Evolutionary conservation across 192 early-diverging fungal genomes (phyloP).

Genomic region (Chytriomyces hyalinus): DNA sequence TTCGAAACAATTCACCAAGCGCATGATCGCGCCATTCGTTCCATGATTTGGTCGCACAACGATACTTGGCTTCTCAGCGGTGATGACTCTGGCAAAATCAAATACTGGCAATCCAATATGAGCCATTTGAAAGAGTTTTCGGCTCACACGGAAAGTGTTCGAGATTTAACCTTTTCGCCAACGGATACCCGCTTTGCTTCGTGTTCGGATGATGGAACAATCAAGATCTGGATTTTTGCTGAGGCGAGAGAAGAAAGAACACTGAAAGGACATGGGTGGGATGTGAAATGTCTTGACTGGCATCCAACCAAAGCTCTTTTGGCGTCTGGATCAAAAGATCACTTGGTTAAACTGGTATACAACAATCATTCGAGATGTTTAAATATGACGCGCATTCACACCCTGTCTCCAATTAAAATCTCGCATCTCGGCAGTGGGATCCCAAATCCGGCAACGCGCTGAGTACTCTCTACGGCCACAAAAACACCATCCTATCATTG

Average conservation of each 20-base stretch:
- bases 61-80: slow-evolving; percentile 94
- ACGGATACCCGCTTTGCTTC: slow-evolving; percentile 92
- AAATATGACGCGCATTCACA: neutral
- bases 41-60: slow-evolving; percentile 96
- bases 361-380: neutral
- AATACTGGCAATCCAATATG: slow-evolving; percentile 98
- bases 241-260: slow-evolving; percentile 78
- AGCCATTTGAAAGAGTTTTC: slow-evolving; percentile 87
- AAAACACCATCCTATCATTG: slow-evolving; percentile 86
- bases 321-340: slow-evolving; percentile 94
- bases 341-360: slow-evolving; percentile 77
- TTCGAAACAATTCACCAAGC: slow-evolving; percentile 98
- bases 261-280: slow-evolving; percentile 93
- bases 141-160: slow-evolving; percentile 87
- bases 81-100: slow-evolving; percentile 89
- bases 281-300: slow-evolving; percentile 97
- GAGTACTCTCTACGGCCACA: slow-evolving; percentile 91
- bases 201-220: slow-evolving; percentile 90
- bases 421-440: slow-evolving; percentile 71
- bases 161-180: slow-evolving; percentile 92
- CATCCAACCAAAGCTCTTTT: slow-evolving; percentile 92
- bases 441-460: slow-evolving; percentile 86
- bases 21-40: slow-evolving; percentile 91
- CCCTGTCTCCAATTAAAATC: neutral
- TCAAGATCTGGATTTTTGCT: slow-evolving; percentile 97